Evolutionary conservation across 257 asterid genomes (phyloP).

Genomic region (Verbena officinalis): DNA sequence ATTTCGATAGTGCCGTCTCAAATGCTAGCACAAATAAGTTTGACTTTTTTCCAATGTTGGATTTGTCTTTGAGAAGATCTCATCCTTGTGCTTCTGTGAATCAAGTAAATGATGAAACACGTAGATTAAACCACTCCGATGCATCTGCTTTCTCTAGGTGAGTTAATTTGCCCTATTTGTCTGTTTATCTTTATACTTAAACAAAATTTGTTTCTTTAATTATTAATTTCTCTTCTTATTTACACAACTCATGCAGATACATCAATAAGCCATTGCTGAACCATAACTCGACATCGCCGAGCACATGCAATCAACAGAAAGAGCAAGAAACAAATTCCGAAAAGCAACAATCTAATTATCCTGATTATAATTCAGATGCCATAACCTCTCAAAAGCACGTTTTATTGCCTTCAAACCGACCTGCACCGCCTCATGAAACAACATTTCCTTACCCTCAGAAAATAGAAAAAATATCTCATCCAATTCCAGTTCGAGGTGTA

Average conservation of each 20-base stretch:
- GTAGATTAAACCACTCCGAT: constrained; percentile 71
- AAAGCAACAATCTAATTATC: constrained; percentile 48
- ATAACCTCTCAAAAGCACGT: constrained; percentile 42
- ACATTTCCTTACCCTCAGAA: constrained; percentile 37
- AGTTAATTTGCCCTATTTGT: constrained; percentile 32
- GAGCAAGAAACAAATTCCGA: constrained; percentile 48
- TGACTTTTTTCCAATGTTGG: constrained; percentile 56
- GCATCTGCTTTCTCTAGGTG: constrained; percentile 95
- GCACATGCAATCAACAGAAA: constrained; percentile 58
- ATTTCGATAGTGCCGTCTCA: constrained; percentile 40
- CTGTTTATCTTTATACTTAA: neutral
- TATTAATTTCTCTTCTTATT: too few relatives aligned
- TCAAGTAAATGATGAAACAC: constrained; percentile 64
- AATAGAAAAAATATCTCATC: constrained; percentile 43
- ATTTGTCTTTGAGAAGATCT: constrained; percentile 80
- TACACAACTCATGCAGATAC: constrained; percentile 54
- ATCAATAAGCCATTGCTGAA: constrained; percentile 52
- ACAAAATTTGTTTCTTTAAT: neutral
- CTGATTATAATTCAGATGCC: constrained; percentile 53
- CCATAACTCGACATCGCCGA: constrained; percentile 46
- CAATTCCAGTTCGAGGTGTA: constrained; percentile 58
- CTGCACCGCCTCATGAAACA: constrained; percentile 40
- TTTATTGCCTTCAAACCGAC: constrained; percentile 34
- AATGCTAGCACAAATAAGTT: constrained; percentile 48
- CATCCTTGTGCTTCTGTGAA: constrained; percentile 67